A percentile compares a stretch with the other conserved stretches of the same genome.
Conservation (phyloP, 345 rosid species). For the Acer campestre region DNA sequence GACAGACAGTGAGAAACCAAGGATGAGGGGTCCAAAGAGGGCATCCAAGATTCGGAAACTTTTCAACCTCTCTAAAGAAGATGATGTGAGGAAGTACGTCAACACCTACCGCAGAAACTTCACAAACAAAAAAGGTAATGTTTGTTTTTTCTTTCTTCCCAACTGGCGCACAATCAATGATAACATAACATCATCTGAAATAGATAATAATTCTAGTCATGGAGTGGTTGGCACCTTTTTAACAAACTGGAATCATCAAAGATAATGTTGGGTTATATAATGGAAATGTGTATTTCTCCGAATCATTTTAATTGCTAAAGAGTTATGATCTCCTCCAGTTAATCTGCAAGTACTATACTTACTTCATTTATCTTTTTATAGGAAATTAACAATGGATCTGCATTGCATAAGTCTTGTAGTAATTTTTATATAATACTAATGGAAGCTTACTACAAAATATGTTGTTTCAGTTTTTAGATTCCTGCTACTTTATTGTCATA, state of each 20-base stretch:
- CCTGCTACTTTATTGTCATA: background rate
- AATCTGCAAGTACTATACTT: too few species aligned
- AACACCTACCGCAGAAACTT: constrained; percentile 52
- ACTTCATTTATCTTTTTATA: too few species aligned
- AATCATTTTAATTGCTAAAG: too few species aligned
- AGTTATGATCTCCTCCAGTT: too few species aligned
- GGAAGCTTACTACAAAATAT: background rate
- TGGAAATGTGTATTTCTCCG: too few species aligned
- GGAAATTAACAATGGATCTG: background rate
- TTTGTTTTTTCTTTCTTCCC: background rate
- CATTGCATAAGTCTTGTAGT: background rate
- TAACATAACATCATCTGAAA: background rate
- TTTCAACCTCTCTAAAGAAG: constrained; percentile 51
- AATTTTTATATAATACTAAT: too few species aligned
- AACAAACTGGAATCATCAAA: too few species aligned
- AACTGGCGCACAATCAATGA: too few species aligned
- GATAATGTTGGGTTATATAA: too few species aligned
- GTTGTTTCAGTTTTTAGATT: background rate
- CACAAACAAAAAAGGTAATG: constrained; percentile 45
- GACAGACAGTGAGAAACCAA: constrained; percentile 49
- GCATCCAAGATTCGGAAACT: constrained; percentile 53
- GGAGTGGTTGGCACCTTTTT: too few species aligned
- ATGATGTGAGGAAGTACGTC: constrained; percentile 53
- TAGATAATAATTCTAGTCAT: background rate
- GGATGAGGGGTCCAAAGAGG: constrained; percentile 58